phyloP scores from a whole-genome alignment of 306 rosid species.

The Alnus rubra region DNA sequence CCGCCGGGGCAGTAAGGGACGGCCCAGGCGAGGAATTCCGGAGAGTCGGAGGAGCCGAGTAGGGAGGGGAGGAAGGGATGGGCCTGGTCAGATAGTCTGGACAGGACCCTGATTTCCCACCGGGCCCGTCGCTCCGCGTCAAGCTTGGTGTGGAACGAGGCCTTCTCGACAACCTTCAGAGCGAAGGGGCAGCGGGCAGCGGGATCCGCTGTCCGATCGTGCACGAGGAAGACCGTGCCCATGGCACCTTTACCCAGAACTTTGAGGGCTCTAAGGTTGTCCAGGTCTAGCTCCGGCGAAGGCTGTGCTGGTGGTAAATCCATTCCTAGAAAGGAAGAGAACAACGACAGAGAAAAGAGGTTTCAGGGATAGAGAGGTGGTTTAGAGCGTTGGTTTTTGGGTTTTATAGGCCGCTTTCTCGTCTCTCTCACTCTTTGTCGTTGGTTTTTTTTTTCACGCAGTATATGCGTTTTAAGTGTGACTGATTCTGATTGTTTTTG shows the following conservation, averaged over 20 bases:
- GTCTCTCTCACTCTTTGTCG: neutral
- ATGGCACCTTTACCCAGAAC: conserved; percentile 88
- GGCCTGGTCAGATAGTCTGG: conserved; percentile 46
- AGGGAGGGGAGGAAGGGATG: conserved; percentile 74
- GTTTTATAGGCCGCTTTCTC: conserved; percentile 34
- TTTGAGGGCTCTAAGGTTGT: conserved; percentile 59
- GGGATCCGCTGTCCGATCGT: conserved; percentile 35
- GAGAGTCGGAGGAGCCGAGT: conserved; percentile 53
- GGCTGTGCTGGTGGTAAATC: conserved; percentile 39
- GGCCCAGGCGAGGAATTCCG: conserved; percentile 68
- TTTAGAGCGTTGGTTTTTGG: conserved; percentile 28
- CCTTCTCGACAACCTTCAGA: conserved; percentile 75
- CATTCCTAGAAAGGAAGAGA: conserved; percentile 24
- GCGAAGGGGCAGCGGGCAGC: conserved; percentile 49
- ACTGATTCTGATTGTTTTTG: neutral
- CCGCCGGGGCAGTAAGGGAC: conserved; percentile 92
- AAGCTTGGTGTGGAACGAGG: conserved; percentile 49
- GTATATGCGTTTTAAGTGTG: neutral
- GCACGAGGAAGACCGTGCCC: conserved; percentile 92
- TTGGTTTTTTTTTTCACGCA: neutral
- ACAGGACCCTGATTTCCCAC: conserved; percentile 76
- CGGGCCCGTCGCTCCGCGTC: conserved; percentile 81
- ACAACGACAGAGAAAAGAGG: neutral
- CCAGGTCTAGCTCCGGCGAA: conserved; percentile 50
- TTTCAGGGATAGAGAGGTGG: neutral